Evolutionary conservation across 345 rosid genomes (phyloP).

Genomic region (Rhizophora apiculata): DNA sequence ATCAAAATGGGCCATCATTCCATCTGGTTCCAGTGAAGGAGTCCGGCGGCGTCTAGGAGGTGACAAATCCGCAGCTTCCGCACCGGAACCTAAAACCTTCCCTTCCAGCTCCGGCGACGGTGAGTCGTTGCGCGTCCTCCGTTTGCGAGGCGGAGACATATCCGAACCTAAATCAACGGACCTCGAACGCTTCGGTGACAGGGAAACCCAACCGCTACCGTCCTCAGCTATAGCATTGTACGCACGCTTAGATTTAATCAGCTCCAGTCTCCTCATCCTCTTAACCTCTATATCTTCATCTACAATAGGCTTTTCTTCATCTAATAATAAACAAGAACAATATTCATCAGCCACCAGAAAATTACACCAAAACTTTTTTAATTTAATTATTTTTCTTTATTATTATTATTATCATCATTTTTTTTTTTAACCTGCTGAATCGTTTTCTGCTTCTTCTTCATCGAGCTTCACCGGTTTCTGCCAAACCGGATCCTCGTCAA

Average conservation of each 20-base stretch:
- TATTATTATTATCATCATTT: no score
- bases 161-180: slow-evolving; percentile 30
- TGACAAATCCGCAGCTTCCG: slow-evolving; percentile 17
- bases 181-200: slow-evolving; percentile 34
- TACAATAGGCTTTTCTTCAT: slow-evolving; percentile 67
- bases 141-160: slow-evolving; percentile 55
- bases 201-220: slow-evolving; percentile 90
- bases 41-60: slow-evolving; percentile 10
- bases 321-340: slow-evolving; percentile 28
- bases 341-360: not conserved
- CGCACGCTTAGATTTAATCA: slow-evolving; percentile 53
- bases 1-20: not conserved
- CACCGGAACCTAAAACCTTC: not conserved
- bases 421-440: slow-evolving; percentile 54
- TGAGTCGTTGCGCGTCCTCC: slow-evolving; percentile 12
- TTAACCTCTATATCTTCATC: slow-evolving; percentile 89
- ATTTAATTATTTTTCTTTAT: no score
- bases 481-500: slow-evolving; percentile 93
- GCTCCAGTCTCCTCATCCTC: slow-evolving; percentile 79
- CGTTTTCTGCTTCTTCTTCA: slow-evolving; percentile 58
- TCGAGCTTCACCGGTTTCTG: slow-evolving; percentile 59
- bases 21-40: slow-evolving; percentile 6
- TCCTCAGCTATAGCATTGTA: slow-evolving; percentile 75
- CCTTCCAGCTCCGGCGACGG: slow-evolving; percentile 24
- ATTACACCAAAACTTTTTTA: not conserved